Evolutionary conservation across 805 yeast genomes (phyloP), one percentile per base, ranked within the genome.

Genomic region (Candida quercuum): DNA sequence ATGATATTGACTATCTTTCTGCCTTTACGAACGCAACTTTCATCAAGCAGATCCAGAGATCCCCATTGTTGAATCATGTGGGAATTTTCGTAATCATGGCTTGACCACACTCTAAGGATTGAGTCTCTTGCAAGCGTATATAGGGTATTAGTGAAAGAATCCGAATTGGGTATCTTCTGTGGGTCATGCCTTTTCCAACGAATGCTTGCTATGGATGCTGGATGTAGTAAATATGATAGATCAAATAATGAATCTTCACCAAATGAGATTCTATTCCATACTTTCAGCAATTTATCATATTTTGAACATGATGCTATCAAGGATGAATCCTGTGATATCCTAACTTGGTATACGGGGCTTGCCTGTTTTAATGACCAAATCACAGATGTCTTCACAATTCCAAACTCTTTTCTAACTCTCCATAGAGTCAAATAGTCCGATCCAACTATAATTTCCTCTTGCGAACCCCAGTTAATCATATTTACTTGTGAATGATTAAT

Each of bases 241-340:
- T 83, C 93, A 54, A 86, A 87, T 20, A 70, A 68, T 6, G 80
- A 69, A 28, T 76, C 71, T 25, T 74, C 77, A 20, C 72, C 87
- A 51, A 78, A 85, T 7, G 82, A 72, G 7, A 78, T 67, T 35
- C 96, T 64, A 37, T 78, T 69, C 95, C 96, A 89, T 2, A 86
- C 66, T 52, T 86, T 86, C 21, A 86, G 78, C 12, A 83, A 63
- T 25, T 67, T 66, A 55, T 86, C 95, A 54, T 71, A 74, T 28
- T 63, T 64, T 0, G 84, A 79, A 27, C 74, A 69, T 34, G 81
- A 71, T 8, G 88, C 83, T 16, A 88, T 75, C 31, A 79, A 66
- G 36, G 72, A 71, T 0, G 87, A 75, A 45, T 84, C 83, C n/a
- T 74, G 76, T 0, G 95, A 76, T 18, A 85, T 72, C 22, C 67